These are phyloP conservation scores for Fomitopsis serialis DNA, from an alignment of 768 basidiomycete species.

Conservation along the genomic window DNA sequence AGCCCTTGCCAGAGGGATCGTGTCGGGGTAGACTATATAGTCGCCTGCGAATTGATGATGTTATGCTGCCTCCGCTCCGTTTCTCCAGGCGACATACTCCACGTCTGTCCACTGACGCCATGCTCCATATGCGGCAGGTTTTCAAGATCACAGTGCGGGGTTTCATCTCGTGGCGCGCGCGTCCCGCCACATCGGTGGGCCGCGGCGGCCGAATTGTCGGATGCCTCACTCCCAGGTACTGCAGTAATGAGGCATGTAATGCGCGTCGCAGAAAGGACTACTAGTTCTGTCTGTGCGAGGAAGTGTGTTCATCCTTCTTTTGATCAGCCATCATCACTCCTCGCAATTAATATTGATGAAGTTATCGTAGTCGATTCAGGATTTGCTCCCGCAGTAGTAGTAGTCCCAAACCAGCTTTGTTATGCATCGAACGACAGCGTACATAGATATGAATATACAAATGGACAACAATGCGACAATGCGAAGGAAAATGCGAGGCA, in stretches of 20 bases:
- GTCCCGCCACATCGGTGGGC: not conserved
- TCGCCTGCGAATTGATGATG: constrained; percentile 8
- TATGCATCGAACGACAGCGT: constrained; percentile 17
- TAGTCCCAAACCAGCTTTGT: constrained; percentile 20
- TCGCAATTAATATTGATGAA: too few relatives aligned
- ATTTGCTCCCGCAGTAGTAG: not conserved
- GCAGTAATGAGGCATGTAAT: too few relatives aligned
- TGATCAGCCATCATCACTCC: too few relatives aligned
- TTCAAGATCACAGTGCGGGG: constrained; percentile 9
- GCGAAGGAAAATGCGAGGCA: constrained; percentile 13
- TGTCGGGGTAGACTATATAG: constrained; percentile 4
- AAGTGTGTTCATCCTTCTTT: too few relatives aligned
- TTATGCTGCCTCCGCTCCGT: constrained; percentile 10
- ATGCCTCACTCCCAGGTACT: not conserved
- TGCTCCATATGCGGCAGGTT: constrained; percentile 13
- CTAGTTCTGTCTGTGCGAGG: too few relatives aligned
- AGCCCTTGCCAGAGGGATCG: not conserved
- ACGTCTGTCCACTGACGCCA: constrained; percentile 11
- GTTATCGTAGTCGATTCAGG: too few relatives aligned
- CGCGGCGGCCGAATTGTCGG: not conserved
- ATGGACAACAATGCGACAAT: constrained; percentile 9
- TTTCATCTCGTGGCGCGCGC: not conserved
- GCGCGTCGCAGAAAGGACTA: too few relatives aligned
- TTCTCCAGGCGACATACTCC: not conserved
- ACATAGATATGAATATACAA: constrained; percentile 18